Evolutionary conservation across 176 grass and related monocot genomes (phyloP).

Genomic region (Musa acuminata): DNA sequence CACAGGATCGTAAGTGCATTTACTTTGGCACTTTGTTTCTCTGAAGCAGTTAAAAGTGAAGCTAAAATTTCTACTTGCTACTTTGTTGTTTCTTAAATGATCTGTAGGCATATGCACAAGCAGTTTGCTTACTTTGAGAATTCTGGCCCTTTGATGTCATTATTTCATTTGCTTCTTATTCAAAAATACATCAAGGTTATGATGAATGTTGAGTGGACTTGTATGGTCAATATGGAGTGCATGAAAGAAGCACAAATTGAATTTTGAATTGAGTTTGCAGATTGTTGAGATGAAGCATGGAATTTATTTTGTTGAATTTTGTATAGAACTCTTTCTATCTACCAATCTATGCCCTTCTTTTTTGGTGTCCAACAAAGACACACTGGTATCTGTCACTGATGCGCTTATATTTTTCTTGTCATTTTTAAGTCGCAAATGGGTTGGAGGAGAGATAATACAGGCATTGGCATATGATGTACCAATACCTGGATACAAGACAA

Average conservation of each 20-base stretch:
- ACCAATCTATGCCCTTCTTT: background rate
- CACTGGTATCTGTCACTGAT: background rate
- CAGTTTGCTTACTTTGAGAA: background rate
- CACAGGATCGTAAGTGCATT: conserved; percentile 66
- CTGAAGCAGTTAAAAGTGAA: background rate
- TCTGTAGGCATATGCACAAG: background rate
- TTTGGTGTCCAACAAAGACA: background rate
- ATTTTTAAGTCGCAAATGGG: conserved; percentile 65
- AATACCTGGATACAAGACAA: conserved; percentile 86
- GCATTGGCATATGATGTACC: conserved; percentile 85
- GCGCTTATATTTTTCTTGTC: background rate
- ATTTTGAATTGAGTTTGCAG: too few species aligned
- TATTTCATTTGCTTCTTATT: background rate
- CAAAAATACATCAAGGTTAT: too few species aligned
- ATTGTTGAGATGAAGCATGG: background rate
- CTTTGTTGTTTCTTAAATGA: background rate
- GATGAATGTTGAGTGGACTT: background rate
- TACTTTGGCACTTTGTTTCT: background rate
- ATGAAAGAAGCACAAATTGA: too few species aligned
- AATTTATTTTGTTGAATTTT: background rate
- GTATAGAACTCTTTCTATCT: background rate
- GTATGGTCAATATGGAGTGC: background rate
- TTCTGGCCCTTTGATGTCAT: background rate
- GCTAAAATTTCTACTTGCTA: background rate
- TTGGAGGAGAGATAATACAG: conserved; percentile 68